Percentiles rank a stretch among this genome's conserved stretches.
Evolutionary conservation across 768 basidiomycete genomes (phyloP).

Genomic region (Lactifluus echinatus): DNA sequence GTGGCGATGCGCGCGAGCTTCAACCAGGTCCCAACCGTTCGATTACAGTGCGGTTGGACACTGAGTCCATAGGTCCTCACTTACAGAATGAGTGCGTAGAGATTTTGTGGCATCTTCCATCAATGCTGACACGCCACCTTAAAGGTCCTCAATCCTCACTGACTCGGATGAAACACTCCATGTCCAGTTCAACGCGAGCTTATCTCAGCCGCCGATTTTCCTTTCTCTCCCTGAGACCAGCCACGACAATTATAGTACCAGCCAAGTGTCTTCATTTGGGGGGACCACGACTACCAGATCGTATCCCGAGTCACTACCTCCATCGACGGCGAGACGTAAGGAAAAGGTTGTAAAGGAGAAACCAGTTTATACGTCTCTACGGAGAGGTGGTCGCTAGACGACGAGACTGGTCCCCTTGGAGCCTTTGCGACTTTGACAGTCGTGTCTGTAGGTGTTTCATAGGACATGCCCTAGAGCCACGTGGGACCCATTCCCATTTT

Average conservation of each 20-base stretch:
- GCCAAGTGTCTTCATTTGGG: background rate
- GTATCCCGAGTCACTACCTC: background rate
- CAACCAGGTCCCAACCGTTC: background rate
- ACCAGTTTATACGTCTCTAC: background rate
- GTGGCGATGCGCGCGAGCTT: background rate
- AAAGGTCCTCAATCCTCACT: slow-evolving; percentile 22
- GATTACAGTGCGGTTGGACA: slow-evolving; percentile 4
- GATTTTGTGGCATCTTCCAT: background rate
- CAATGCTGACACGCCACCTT: background rate
- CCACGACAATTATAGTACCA: background rate
- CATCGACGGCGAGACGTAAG: background rate
- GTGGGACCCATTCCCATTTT: background rate
- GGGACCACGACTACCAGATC: background rate
- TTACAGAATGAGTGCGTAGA: slow-evolving; percentile 33
- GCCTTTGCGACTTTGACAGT: background rate
- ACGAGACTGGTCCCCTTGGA: background rate
- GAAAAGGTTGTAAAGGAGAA: background rate
- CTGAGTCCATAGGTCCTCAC: slow-evolving; percentile 4
- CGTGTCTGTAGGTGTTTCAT: background rate
- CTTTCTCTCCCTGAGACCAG: background rate
- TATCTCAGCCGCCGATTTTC: background rate
- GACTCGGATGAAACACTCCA: slow-evolving; percentile 22
- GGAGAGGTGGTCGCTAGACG: slow-evolving; percentile 5
- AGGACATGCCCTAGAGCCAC: background rate
- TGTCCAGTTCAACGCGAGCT: slow-evolving; percentile 6